Percentiles rank a stretch among this genome's conserved stretches.
phyloP scores from a whole-genome alignment of 2,329 filamentous ascomycete genomes.

The Colletotrichum nymphaeae region DNA sequence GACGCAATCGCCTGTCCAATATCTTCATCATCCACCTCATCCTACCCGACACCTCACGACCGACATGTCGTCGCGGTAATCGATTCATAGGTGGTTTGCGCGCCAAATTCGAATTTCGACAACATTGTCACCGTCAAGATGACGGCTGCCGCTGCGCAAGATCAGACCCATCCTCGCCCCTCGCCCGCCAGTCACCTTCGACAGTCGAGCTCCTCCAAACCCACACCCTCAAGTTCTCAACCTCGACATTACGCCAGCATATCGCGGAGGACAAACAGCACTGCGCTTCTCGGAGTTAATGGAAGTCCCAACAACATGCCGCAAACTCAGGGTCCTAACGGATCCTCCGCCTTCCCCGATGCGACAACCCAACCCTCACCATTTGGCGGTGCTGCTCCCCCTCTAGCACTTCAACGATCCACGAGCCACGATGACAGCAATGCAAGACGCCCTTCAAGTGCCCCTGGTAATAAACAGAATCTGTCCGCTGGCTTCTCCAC shows the following conservation, averaged over 20 bases:
- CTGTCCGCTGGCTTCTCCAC: slow-evolving; percentile 17
- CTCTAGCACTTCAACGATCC: slow-evolving; percentile 33
- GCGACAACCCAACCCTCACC: slow-evolving; percentile 26
- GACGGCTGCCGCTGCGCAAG: slow-evolving; percentile 31
- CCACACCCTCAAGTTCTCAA: slow-evolving; percentile 27
- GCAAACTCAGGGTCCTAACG: slow-evolving; percentile 22
- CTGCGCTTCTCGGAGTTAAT: slow-evolving; percentile 35
- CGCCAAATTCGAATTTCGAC: slow-evolving; percentile 12
- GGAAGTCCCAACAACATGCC: slow-evolving; percentile 29
- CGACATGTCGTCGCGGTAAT: slow-evolving; percentile 33
- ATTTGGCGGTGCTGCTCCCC: neutral
- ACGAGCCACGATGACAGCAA: slow-evolving; percentile 31
- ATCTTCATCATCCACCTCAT: slow-evolving; percentile 23
- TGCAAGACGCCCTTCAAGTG: slow-evolving; percentile 57
- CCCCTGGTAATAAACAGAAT: slow-evolving; percentile 52
- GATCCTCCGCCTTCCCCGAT: slow-evolving; percentile 29
- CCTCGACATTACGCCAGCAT: slow-evolving; percentile 31
- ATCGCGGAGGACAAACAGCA: slow-evolving; percentile 33
- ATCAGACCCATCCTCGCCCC: slow-evolving; percentile 17
- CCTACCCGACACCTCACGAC: slow-evolving; percentile 16
- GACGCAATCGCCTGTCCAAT: slow-evolving; percentile 24
- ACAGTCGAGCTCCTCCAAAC: slow-evolving; percentile 31
- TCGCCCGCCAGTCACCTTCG: slow-evolving; percentile 29
- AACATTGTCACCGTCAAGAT: slow-evolving; percentile 19
- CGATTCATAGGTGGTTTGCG: slow-evolving; percentile 16